Conservation (phyloP, 2,329 filamentous ascomycete species). For the Fusarium sp. region DNA sequence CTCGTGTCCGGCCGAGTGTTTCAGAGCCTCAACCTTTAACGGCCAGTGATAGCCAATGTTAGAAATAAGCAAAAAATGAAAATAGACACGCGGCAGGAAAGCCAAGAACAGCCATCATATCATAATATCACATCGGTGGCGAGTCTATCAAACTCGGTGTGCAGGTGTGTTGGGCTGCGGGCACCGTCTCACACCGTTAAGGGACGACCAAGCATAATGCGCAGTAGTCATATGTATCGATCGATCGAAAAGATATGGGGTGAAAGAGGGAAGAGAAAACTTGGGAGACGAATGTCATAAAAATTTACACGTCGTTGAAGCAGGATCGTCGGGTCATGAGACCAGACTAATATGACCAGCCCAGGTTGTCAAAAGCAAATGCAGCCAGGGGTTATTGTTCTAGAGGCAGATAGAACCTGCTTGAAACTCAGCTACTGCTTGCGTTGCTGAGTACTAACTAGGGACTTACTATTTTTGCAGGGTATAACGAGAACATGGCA, state of each 20-base stretch:
- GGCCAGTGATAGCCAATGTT: background rate
- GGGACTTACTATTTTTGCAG: background rate
- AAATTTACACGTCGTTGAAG: background rate
- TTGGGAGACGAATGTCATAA: background rate
- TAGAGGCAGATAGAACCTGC: background rate
- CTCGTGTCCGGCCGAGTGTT: conserved; percentile 36
- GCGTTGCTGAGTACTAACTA: too few relatives aligned
- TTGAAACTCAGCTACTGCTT: background rate
- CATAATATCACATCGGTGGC: conserved; percentile 25
- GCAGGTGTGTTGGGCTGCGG: conserved; percentile 14
- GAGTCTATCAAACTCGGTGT: conserved; percentile 27
- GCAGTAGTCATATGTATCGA: conserved; percentile 8
- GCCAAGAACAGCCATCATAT: background rate
- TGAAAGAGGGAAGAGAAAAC: conserved; percentile 28
- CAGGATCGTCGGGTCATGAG: conserved; percentile 29
- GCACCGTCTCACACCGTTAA: conserved; percentile 15
- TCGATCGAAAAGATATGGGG: conserved; percentile 1
- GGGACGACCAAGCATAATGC: conserved; percentile 3
- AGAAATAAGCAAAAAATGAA: conserved; percentile 1
- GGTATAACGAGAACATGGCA: background rate
- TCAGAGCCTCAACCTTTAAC: conserved; percentile 17
- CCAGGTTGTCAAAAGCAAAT: conserved; percentile 20
- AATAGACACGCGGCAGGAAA: conserved; percentile 6
- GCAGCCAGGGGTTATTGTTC: conserved; percentile 2
- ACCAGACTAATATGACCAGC: conserved; percentile 6